These are phyloP conservation scores for Lactifluus pinguis DNA, from an alignment of 768 basidiomycete genomes.

Conservation along the genomic window DNA sequence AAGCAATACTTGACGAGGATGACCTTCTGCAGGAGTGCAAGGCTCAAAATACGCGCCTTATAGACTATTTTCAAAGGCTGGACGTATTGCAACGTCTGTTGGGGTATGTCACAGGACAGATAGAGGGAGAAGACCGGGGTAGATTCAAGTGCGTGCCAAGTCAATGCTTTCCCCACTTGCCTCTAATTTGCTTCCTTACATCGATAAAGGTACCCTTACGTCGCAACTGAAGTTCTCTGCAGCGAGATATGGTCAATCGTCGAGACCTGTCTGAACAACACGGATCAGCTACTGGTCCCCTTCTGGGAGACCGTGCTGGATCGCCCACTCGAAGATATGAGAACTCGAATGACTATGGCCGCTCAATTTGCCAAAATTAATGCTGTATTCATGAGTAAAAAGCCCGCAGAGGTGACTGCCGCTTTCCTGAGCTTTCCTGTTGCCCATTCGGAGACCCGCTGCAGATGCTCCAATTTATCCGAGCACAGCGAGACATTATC, in stretches of 20 bases:
- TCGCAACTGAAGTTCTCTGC: constrained; percentile 91
- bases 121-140: constrained; percentile 70
- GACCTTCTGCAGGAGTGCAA: constrained; percentile 95
- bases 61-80: constrained; percentile 76
- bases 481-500: constrained; percentile 70
- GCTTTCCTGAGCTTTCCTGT: constrained; percentile 22
- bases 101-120: constrained; percentile 80
- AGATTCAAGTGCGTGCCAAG: constrained; percentile 63
- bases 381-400: constrained; percentile 78
- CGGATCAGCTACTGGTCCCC: constrained; percentile 63
- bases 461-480: constrained; percentile 91
- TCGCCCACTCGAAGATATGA: constrained; percentile 76
- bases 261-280: constrained; percentile 72
- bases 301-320: constrained; percentile 91
- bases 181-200: constrained; percentile 7
- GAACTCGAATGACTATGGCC: constrained; percentile 77
- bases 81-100: constrained; percentile 75
- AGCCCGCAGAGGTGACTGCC: constrained; percentile 71
- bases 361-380: constrained; percentile 95
- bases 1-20: constrained; percentile 88
- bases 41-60: constrained; percentile 80
- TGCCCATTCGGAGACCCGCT: constrained; percentile 25
- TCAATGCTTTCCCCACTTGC: constrained; percentile 8
- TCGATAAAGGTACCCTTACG: constrained; percentile 75
- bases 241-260: constrained; percentile 94